Evolutionary conservation across 2,329 filamentous ascomycete genomes (phyloP).

Genomic region (Chalaropsis thielavioides): DNA sequence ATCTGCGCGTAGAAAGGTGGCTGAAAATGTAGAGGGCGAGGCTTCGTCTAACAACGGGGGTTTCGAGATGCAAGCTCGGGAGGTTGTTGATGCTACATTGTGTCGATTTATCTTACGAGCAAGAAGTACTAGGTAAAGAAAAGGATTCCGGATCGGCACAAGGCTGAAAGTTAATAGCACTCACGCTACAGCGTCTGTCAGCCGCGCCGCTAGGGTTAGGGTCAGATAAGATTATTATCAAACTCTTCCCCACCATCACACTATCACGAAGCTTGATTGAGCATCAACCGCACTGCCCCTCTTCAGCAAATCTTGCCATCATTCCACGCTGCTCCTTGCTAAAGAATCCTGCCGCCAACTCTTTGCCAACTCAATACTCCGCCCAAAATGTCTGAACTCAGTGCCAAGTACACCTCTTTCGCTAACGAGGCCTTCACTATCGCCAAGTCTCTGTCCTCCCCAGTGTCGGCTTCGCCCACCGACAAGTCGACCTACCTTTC

Average conservation of each 20-base stretch:
- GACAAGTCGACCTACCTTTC: constrained; percentile 46
- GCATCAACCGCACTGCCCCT: not conserved
- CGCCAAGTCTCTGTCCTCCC: constrained; percentile 25
- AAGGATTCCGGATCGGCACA: not conserved
- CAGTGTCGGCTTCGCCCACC: constrained; percentile 27
- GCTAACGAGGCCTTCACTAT: constrained; percentile 34
- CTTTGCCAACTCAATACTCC: constrained; percentile 19
- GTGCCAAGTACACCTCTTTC: constrained; percentile 35
- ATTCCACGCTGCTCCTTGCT: constrained; percentile 6
- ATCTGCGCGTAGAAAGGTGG: not conserved
- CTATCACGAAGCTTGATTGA: not conserved
- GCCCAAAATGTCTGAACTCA: constrained; percentile 3
- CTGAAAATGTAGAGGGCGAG: not conserved
- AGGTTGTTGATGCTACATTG: not conserved
- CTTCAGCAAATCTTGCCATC: not conserved
- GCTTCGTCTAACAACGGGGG: not conserved
- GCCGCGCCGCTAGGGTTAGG: not conserved
- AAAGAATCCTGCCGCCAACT: constrained; percentile 20
- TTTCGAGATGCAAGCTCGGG: not conserved
- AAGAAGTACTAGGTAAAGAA: not conserved
- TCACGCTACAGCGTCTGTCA: not conserved
- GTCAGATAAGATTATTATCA: too few species aligned
- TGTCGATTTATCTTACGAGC: not conserved
- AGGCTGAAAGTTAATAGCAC: not conserved
- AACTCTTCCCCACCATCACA: not conserved